Percentiles rank a stretch among this genome's conserved stretches.
Evolutionary conservation across 225 moss, liverwort and hornwort genomes (phyloP).

Genomic region (Anthoceros angustus): DNA sequence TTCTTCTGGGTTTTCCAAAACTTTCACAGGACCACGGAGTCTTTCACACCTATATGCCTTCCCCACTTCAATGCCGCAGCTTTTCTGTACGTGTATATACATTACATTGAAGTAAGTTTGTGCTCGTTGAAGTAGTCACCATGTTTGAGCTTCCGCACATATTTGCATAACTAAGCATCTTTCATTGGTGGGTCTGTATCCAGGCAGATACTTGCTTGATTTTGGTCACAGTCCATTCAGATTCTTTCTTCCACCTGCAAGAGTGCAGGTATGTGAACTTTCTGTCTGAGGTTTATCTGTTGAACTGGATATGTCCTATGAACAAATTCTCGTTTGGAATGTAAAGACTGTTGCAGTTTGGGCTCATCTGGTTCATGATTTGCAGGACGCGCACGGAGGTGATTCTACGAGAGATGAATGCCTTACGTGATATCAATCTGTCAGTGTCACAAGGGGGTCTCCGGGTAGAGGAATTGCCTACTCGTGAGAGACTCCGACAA

Average conservation of each 20-base stretch:
- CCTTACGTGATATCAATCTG: constrained; percentile 52
- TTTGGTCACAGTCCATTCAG: constrained; percentile 71
- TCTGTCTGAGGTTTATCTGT: too few species aligned
- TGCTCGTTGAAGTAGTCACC: too few species aligned
- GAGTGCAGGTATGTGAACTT: constrained; percentile 63
- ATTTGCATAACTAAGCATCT: too few species aligned
- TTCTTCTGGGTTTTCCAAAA: constrained; percentile 4
- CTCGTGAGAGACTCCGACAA: constrained; percentile 17
- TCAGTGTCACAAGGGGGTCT: constrained; percentile 67
- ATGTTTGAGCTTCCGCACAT: too few species aligned
- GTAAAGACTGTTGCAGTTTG: too few species aligned
- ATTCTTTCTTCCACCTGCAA: constrained; percentile 83
- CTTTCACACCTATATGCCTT: constrained; percentile 90
- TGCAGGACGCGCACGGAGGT: constrained; percentile 71
- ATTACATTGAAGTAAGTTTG: constrained; percentile 79
- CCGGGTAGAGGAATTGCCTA: constrained; percentile 60
- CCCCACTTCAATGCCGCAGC: constrained; percentile 86
- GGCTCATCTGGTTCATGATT: too few species aligned
- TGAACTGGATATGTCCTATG: too few species aligned
- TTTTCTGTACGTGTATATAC: constrained; percentile 96
- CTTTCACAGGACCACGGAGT: constrained; percentile 71
- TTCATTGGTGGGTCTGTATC: constrained; percentile 4
- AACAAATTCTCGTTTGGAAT: too few species aligned
- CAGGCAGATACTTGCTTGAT: constrained; percentile 83
- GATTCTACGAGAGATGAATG: constrained; percentile 59